These are phyloP conservation scores for Gillenia trifoliata DNA, from an alignment of 306 rosid genomes.

Conservation along the genomic window DNA sequence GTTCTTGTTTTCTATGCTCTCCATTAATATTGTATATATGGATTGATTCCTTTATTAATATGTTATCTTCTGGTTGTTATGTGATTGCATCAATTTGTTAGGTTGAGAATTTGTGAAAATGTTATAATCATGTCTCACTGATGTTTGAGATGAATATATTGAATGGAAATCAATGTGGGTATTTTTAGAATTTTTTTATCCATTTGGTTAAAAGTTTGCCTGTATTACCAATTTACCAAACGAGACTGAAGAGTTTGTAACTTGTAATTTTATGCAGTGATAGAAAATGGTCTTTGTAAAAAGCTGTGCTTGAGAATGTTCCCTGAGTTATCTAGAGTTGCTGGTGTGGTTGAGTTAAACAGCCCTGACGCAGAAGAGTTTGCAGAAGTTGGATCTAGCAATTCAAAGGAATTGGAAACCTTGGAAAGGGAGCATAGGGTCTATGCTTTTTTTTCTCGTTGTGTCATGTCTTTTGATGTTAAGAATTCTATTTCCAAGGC, in stretches of 20 bases:
- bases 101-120: background rate
- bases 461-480: conserved; percentile 20
- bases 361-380: conserved; percentile 28
- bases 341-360: conserved; percentile 48
- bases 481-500: conserved; percentile 50
- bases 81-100: background rate
- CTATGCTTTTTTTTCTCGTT: conserved; percentile 46
- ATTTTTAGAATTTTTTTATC: background rate
- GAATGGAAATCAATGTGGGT: background rate
- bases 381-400: conserved; percentile 60
- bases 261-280: conserved; percentile 46
- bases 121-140: background rate
- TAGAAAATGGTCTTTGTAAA: conserved; percentile 61
- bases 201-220: background rate
- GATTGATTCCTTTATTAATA: background rate
- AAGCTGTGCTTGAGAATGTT: conserved; percentile 77
- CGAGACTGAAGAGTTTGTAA: background rate
- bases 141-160: background rate
- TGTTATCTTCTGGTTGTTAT: background rate
- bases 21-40: background rate
- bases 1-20: background rate
- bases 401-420: conserved; percentile 45
- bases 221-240: background rate
- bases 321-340: conserved; percentile 65
- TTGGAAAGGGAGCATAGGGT: conserved; percentile 61